Percentiles rank a stretch among this genome's conserved stretches.
phyloP scores from a whole-genome alignment of 345 rosid genomes.

The Eutrema japonicum region DNA sequence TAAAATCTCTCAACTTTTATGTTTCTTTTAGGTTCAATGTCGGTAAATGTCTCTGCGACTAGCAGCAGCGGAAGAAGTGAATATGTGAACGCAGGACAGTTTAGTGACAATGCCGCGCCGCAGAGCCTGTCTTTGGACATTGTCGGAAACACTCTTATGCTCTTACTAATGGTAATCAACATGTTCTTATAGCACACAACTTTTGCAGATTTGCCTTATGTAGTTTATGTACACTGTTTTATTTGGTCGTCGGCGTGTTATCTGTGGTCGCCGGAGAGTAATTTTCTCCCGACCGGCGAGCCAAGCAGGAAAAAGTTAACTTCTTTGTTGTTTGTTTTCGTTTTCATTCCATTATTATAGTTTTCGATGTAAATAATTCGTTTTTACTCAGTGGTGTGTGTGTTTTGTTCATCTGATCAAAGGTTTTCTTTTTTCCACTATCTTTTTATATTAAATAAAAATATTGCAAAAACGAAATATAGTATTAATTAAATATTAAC shows the following conservation, averaged over 20 bases:
- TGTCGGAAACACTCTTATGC: slow-evolving; percentile 27
- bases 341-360: slow-evolving; percentile 20
- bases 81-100: slow-evolving; percentile 67
- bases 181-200: slow-evolving; percentile 53
- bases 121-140: slow-evolving; percentile 15
- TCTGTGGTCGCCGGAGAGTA: slow-evolving; percentile 39
- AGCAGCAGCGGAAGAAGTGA: slow-evolving; percentile 65
- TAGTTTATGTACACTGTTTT: slow-evolving; percentile 36
- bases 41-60: slow-evolving; percentile 78
- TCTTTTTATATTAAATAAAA: background rate
- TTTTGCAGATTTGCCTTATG: background rate
- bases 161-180: slow-evolving; percentile 43
- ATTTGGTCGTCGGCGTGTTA: slow-evolving; percentile 34
- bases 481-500: background rate
- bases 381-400: slow-evolving; percentile 29
- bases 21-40: slow-evolving; percentile 59
- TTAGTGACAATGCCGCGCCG: slow-evolving; percentile 48
- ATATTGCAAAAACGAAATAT: background rate
- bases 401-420: slow-evolving; percentile 23
- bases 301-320: slow-evolving; percentile 26
- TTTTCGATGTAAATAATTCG: slow-evolving; percentile 42
- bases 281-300: slow-evolving; percentile 34
- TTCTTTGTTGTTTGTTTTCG: slow-evolving; percentile 7
- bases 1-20: background rate
- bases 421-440: background rate